A percentile compares a stretch with the other conserved stretches of the same genome.
Conservation (phyloP, 208 protist genomes). For the Leishmania gerbilli region DNA sequence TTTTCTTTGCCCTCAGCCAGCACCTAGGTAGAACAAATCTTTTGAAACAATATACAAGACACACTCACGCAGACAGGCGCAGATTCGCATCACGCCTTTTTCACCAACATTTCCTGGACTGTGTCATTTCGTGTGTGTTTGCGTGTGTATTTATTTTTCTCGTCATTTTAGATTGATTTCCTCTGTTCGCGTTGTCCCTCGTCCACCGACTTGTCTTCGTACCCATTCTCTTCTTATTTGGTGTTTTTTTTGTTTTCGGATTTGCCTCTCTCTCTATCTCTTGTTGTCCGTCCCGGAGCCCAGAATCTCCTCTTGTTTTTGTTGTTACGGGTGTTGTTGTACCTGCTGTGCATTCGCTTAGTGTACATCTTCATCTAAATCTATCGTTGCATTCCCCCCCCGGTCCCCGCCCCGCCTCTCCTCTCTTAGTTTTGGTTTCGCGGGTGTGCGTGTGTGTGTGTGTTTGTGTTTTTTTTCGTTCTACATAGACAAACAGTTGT, state of each 20-base stretch:
- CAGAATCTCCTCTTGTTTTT: background rate
- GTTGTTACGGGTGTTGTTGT: background rate
- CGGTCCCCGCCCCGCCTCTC: too few relatives aligned
- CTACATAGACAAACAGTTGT: too few relatives aligned
- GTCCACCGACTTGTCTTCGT: too few relatives aligned
- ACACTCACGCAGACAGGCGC: background rate
- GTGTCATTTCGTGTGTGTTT: background rate
- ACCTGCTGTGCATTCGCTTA: background rate
- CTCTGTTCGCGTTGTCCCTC: too few relatives aligned
- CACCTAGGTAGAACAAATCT: background rate
- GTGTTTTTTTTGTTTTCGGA: background rate
- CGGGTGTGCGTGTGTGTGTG: background rate
- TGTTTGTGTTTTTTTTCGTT: too few relatives aligned
- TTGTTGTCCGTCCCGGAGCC: background rate
- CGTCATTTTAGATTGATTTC: too few relatives aligned
- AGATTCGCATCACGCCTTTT: background rate
- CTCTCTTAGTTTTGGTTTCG: background rate
- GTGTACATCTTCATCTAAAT: background rate
- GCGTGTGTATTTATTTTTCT: background rate
- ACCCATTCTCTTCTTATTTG: background rate
- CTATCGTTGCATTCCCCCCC: too few relatives aligned
- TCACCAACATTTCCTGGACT: background rate
- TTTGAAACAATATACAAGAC: background rate
- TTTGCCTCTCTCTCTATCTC: background rate
- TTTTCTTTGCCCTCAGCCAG: background rate